phyloP scores from a whole-genome alignment of 768 basidiomycete genomes.

The Gymnopilus dilepis region DNA sequence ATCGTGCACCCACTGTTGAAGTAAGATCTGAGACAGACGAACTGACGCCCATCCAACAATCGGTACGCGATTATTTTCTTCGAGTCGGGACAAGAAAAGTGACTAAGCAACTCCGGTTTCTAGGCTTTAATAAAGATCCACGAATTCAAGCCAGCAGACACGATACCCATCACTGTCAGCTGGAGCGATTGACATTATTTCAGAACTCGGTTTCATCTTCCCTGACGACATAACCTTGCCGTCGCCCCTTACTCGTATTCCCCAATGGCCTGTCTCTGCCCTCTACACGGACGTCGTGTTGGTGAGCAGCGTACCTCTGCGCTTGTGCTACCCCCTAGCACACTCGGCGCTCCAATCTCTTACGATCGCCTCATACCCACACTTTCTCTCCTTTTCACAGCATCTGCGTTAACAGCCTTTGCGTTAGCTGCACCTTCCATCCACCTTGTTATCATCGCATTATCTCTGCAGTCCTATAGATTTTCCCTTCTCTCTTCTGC shows the following conservation, averaged over 20 bases:
- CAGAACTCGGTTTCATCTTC: no score
- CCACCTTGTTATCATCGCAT: neutral
- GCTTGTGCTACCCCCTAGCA: neutral
- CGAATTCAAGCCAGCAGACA: constrained; percentile 7
- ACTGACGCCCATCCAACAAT: neutral
- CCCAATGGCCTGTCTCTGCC: no score
- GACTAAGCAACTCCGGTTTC: neutral
- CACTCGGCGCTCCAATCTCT: neutral
- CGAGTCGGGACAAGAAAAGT: neutral
- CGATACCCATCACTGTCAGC: constrained; percentile 11
- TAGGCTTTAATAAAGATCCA: constrained; percentile 1
- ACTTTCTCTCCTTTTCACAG: neutral
- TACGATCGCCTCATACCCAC: neutral
- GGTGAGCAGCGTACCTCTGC: no score
- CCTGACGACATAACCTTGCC: no score
- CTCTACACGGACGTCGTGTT: no score
- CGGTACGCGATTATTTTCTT: no score
- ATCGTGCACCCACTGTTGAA: neutral
- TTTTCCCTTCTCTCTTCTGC: neutral
- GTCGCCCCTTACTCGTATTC: neutral
- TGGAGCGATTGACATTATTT: constrained; percentile 8
- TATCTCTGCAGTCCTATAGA: neutral
- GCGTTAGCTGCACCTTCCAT: neutral
- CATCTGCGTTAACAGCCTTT: neutral
- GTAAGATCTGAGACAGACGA: neutral